Evolutionary conservation across 768 basidiomycete species (phyloP).

Genomic region (Pleurotus salmoneostramineus): DNA sequence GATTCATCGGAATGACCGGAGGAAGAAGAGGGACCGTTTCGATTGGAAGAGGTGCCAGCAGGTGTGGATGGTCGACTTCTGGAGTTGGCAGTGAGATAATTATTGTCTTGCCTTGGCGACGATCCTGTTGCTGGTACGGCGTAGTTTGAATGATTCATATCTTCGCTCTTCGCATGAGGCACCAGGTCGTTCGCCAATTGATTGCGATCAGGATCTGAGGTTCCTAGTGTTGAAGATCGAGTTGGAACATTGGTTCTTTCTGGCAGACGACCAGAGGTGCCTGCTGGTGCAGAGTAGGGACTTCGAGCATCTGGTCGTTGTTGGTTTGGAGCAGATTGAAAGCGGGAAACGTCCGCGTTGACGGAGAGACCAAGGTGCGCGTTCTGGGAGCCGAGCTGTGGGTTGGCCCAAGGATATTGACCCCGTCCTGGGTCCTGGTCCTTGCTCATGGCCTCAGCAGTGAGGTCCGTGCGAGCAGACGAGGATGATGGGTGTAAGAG

Average conservation of each 20-base stretch:
- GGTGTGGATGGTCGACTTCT: conserved; percentile 59
- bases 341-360: conserved; percentile 21
- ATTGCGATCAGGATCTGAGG: conserved; percentile 51
- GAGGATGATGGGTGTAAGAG: not conserved
- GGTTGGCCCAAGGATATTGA: conserved; percentile 29
- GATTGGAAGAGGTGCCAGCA: conserved; percentile 37
- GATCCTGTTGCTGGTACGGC: conserved; percentile 21
- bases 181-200: conserved; percentile 26
- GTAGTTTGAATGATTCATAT: conserved; percentile 54
- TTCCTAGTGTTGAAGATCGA: conserved; percentile 61
- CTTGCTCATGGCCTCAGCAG: conserved; percentile 28
- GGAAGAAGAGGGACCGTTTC: conserved; percentile 43
- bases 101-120: conserved; percentile 36
- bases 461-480: not conserved
- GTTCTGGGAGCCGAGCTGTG: conserved; percentile 18
- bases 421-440: conserved; percentile 29
- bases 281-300: conserved; percentile 32
- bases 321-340: conserved; percentile 13
- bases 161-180: conserved; percentile 65
- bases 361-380: conserved; percentile 17
- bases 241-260: conserved; percentile 55
- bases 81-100: conserved; percentile 41
- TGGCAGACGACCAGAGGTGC: conserved; percentile 31
- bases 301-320: conserved; percentile 12
- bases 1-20: conserved; percentile 51